Evolutionary conservation across 2,329 filamentous ascomycete genomes (phyloP).

Genomic region (Ascocoryne sarcoides): DNA sequence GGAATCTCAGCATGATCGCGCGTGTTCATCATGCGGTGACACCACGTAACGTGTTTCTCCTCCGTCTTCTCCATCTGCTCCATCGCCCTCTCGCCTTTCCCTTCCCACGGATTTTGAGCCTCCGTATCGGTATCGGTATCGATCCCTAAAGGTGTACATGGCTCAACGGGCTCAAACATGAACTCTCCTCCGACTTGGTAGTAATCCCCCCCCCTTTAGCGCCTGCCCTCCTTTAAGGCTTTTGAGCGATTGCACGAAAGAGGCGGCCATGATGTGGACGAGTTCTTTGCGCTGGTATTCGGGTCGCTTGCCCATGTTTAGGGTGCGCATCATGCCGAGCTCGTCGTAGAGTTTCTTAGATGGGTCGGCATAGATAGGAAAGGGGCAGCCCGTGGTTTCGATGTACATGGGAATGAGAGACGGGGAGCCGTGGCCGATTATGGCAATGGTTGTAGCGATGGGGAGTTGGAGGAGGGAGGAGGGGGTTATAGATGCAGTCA

Average conservation of each 20-base stretch:
- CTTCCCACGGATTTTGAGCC: neutral
- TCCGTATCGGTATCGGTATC: neutral
- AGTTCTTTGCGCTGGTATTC: constrained; percentile 39
- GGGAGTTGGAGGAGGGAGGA: constrained; percentile 25
- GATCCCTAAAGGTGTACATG: constrained; percentile 4
- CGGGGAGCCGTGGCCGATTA: constrained; percentile 48
- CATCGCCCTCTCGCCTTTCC: constrained; percentile 4
- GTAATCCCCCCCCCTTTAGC: constrained; percentile 41
- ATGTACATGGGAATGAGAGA: constrained; percentile 46
- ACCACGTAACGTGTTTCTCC: constrained; percentile 64
- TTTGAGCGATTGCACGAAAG: constrained; percentile 37
- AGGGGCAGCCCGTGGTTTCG: constrained; percentile 39
- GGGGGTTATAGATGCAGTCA: constrained; percentile 23
- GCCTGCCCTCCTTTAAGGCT: constrained; percentile 32
- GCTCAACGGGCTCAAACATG: constrained; percentile 27
- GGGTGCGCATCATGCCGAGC: constrained; percentile 43
- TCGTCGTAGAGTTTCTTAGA: constrained; percentile 42
- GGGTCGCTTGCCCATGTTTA: constrained; percentile 38
- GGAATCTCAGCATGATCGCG: constrained; percentile 67
- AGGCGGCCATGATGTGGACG: constrained; percentile 30
- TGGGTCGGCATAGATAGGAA: constrained; percentile 49
- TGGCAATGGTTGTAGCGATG: constrained; percentile 32
- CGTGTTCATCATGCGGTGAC: constrained; percentile 72
- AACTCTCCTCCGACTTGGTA: constrained; percentile 41
- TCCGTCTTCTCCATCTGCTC: constrained; percentile 28